Evolutionary conservation across 2,329 filamentous ascomycete genomes (phyloP), one percentile per base, ranked within the genome.

Genomic region (Talaromyces funiculosus): DNA sequence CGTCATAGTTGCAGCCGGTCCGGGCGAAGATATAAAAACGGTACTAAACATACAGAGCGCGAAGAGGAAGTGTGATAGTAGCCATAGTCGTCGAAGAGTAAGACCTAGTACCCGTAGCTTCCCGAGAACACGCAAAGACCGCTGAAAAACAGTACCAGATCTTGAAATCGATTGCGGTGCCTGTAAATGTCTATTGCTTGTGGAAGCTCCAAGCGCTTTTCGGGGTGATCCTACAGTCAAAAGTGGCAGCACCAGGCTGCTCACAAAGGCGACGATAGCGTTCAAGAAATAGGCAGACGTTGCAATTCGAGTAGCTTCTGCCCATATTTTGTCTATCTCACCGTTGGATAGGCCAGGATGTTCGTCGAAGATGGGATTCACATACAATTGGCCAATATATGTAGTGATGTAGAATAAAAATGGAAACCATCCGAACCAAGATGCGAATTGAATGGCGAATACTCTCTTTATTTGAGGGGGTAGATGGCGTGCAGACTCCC

Each of bases 381-480:
- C 89, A 68, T 96, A 96, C 60, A 97, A 90, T 71, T 96, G 91
- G 63, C 90, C 92, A 66, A 97, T 89, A 73, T 94, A 97, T 24
- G 90, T 95, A 1, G 92, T 96, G 4, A 90, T 91, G 78, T 97
- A 97, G 77, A 96, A 97, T 3, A 97, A 82, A 73, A 96, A 92
- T 1, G 92, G 92, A 69, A 97, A 97, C 85, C 93, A 96, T 57
- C 91, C 92, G 59, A 96, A 87, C 92, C 92, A 97, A 3, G 91
- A 90, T 62, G 87, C 92, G 67, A 93, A 86, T 71, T 94, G 90
- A 0, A 92, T 88, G 64, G 86, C 78, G 70, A 92, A 97, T 35
- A 97, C 90, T 64, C 85, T 87, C 64, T 83, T 83, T 65, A 94
- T 90, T 74, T 96, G 91, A 0, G 87, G 86, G 67, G 83, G 85